Evolutionary conservation across 305 asterid genomes (phyloP).

Genomic region (Fraxinus dipetala): DNA sequence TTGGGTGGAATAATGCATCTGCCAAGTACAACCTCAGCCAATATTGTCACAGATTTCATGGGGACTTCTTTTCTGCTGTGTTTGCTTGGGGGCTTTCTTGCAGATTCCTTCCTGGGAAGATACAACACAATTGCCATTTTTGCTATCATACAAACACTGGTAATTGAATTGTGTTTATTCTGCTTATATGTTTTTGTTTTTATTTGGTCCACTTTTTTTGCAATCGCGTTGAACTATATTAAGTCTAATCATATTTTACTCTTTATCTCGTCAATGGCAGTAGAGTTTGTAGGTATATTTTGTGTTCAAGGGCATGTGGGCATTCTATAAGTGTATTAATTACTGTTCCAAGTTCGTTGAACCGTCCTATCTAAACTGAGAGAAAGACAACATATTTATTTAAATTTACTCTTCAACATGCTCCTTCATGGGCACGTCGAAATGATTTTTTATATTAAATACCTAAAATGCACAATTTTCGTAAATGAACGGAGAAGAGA

Average conservation of each 20-base stretch:
- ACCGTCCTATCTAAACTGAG: not conserved
- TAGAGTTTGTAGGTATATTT: not conserved
- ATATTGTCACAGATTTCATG: slow-evolving; percentile 68
- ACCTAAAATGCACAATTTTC: not conserved
- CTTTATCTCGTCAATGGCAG: not conserved
- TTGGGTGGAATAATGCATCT: slow-evolving; percentile 63
- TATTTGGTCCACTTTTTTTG: not conserved
- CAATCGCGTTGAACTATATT: not conserved
- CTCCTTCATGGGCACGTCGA: not conserved
- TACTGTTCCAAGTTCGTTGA: not conserved
- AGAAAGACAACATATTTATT: not conserved
- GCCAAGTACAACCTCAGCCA: slow-evolving; percentile 59
- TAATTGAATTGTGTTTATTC: not conserved
- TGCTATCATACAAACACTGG: slow-evolving; percentile 46
- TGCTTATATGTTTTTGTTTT: not conserved
- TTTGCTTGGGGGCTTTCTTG: slow-evolving; percentile 62
- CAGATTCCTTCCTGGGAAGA: slow-evolving; percentile 69
- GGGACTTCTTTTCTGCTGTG: slow-evolving; percentile 66
- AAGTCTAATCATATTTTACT: not conserved
- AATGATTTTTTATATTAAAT: not conserved
- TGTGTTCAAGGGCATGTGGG: not conserved
- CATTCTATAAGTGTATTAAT: not conserved
- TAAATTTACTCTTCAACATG: no score
- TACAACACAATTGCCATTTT: slow-evolving; percentile 56
- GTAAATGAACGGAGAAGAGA: not conserved